phyloP scores from a whole-genome alignment of 306 rosid species.

The Fagus crenata region DNA sequence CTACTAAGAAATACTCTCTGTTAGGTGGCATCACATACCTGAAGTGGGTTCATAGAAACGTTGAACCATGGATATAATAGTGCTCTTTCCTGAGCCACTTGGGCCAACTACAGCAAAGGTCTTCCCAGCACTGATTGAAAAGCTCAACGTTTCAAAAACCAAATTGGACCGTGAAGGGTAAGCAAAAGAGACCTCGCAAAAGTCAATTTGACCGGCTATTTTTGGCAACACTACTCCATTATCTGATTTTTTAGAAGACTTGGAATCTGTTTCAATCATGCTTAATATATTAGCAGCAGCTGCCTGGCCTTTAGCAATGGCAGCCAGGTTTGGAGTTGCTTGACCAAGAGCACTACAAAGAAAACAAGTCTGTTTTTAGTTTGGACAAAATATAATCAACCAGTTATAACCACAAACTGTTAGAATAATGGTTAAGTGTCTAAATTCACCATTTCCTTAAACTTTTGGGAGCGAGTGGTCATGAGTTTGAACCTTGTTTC shows the following conservation, averaged over 20 bases:
- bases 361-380: conserved; percentile 18
- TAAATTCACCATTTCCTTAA: too few species aligned
- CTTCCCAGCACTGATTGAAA: conserved; percentile 58
- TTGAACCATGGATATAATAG: conserved; percentile 73
- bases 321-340: conserved; percentile 75
- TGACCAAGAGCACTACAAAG: conserved; percentile 76
- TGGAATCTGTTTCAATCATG: conserved; percentile 58
- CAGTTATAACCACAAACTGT: not conserved
- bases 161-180: conserved; percentile 69
- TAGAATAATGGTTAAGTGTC: too few species aligned
- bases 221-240: conserved; percentile 49
- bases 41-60: conserved; percentile 72
- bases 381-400: not conserved
- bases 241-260: conserved; percentile 33
- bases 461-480: too few species aligned
- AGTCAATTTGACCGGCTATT: conserved; percentile 59
- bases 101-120: conserved; percentile 80
- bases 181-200: conserved; percentile 60
- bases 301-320: conserved; percentile 77
- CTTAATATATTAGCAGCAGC: conserved; percentile 64
- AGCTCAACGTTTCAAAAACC: conserved; percentile 65
- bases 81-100: conserved; percentile 92
- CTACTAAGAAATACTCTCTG: not conserved
- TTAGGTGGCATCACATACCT: conserved; percentile 42
- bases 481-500: too few species aligned